Base-by-base conservation (phyloP, 371 early-diverging fungal genomes). In the Mucor velutinosus region DNA sequence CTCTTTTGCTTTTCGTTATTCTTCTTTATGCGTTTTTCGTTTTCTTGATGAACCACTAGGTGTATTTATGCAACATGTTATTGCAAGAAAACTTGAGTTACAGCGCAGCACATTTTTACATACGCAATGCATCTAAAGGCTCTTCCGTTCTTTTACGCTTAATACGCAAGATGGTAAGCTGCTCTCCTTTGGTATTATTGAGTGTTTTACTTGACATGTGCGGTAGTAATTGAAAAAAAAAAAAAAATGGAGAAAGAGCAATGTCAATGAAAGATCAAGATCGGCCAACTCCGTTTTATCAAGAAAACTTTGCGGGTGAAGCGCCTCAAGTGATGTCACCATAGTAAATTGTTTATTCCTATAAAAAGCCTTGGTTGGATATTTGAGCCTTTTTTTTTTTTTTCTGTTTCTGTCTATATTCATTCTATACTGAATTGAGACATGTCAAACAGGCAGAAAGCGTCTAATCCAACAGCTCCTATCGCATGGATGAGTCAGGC, bases 101-200 rank as follows among this genome's bases (percentile, higher is more conserved):
- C 43, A 35, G 33, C 4, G 8, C 4, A 35, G n/a, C 17, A 39
- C 49, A 8, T 51, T 21, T 23, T 29, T 51, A 29, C 65, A 75
- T 86, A 89, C 90, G 79, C 37, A 93, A 80, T 4, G 92, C 90
- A 35, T 92, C 92, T 4, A 92, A 71, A 3, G 93, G 93, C 65
- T 93, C 92, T 60, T 92, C 92, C 51, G 76, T 83, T 61, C 93
- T 86, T 73, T 90, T 92, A 51, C 93, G 90, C 73, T 93, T 93
- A 64, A 93, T 88, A 8, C 93, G 84, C 25, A 93, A 77, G 63
- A 93, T 86, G 3, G 91, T 90, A 8, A 89, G 63, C 43, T 79
- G 79, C 12, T 59, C 55, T 76, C 76, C 30, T 21, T 27, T 51
- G 14, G 41, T 17, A 27, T 47, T 19, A 19, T 17, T 32, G 30